A percentile compares a stretch with the other conserved stretches of the same genome.
Evolutionary conservation across 495 filamentous ascomycete genomes (phyloP).

Genomic region (Podospora pseudopauciseta): DNA sequence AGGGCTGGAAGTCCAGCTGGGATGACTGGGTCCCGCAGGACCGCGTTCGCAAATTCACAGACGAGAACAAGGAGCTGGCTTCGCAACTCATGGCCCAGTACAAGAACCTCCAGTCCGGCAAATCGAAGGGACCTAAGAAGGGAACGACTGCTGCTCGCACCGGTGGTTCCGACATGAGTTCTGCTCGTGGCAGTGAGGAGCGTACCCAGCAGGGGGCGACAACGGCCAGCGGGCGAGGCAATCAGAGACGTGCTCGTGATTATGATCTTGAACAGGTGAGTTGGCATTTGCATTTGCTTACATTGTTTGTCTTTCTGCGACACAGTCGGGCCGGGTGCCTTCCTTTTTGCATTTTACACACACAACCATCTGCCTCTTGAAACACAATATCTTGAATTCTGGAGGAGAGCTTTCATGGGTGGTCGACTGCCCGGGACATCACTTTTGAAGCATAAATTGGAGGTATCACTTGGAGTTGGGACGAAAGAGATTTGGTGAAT

Average conservation of each 20-base stretch:
- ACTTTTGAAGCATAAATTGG: background rate
- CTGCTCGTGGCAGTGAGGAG: conserved; percentile 82
- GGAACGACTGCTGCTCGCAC: conserved; percentile 53
- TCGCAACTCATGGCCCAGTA: conserved; percentile 57
- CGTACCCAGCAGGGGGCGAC: conserved; percentile 61
- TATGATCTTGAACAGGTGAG: conserved; percentile 84
- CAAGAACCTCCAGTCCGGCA: conserved; percentile 43
- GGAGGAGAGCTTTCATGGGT: background rate
- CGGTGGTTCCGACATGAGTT: conserved; percentile 70
- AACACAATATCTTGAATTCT: background rate
- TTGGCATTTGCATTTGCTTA: conserved; percentile 26
- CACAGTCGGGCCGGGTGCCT: background rate
- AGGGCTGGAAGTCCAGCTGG: conserved; percentile 99
- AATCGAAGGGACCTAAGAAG: conserved; percentile 44
- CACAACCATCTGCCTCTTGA: too few species aligned
- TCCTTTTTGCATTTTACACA: background rate
- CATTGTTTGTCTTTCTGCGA: conserved; percentile 17
- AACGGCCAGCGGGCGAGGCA: conserved; percentile 55
- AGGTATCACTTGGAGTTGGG: background rate
- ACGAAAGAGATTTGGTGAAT: background rate
- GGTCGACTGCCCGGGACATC: background rate
- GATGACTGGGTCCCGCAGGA: conserved; percentile 98
- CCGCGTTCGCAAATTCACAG: conserved; percentile 87
- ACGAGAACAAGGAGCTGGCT: conserved; percentile 90
- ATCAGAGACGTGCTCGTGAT: conserved; percentile 66